Evolutionary conservation across 2,329 filamentous ascomycete genomes (phyloP), one percentile per base, ranked within the genome.

Genomic region (Fusarium siculi): DNA sequence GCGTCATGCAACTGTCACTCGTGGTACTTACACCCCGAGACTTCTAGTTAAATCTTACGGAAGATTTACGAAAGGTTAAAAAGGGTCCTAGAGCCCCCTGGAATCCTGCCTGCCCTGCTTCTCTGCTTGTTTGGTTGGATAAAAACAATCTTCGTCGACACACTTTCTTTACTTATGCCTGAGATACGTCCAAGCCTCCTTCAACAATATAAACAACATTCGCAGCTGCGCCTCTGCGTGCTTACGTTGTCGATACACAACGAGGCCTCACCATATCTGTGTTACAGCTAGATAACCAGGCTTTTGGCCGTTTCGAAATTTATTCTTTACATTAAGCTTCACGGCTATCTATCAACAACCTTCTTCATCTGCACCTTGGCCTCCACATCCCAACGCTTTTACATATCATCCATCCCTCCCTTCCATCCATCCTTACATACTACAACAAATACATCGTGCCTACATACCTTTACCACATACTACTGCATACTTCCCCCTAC

Each of bases 1-100:
- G 63, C 71, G 71, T 74, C 71, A 74, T 74, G 54, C 60, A 72
- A 55, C 42, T 60, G 71, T 74, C 71, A 74, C 71, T 72, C 43
- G 34, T 56, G 40, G 62, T 56, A 39, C 37, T 46, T 61, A 47
- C 28, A 28, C 25, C 16, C 63, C 63, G 42, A 61, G 54, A 58
- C 25, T 55, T 63, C 28, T 68, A 70, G 50, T 54, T 40, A 19
- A 58, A 74, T 65, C 71, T 66, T 47, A 58, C 59, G 19, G 37
- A 37, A 69, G 40, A 66, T 60, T 63, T 55, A 53, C 58, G 37
- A 50, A 67, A 73, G 58, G 53, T 74, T 74, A 74, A 73, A 72
- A 70, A 62, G 54, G 47, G 54, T 56, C 44, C 60, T 46, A 28
- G 37, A 40, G 25, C 68, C 72, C 68, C 53, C 46, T 70, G 52